Conservation (phyloP, 1,284 basidiomycete genomes). For the Rhizoctonia solani region DNA sequence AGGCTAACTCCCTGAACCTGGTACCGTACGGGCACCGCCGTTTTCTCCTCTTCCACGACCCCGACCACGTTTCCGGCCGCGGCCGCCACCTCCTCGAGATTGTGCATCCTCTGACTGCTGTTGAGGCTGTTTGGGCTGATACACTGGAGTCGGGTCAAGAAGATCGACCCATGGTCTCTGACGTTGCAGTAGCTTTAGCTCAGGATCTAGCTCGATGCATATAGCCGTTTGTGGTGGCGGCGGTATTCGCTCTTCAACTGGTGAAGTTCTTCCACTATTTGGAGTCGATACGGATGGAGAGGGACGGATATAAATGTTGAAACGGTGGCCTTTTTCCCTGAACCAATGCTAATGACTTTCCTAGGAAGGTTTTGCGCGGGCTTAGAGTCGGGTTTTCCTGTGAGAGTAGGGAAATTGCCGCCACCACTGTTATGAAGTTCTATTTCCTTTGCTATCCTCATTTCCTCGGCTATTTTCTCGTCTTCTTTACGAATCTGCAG, state of each 20-base stretch:
- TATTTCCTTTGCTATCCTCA: neutral
- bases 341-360: slow-evolving; percentile 17
- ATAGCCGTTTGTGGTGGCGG: neutral
- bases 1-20: neutral
- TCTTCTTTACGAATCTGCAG: slow-evolving; percentile 1
- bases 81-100: neutral
- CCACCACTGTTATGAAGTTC: slow-evolving; percentile 12
- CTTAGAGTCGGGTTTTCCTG: slow-evolving; percentile 9
- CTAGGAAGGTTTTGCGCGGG: neutral
- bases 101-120: neutral
- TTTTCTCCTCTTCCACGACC: neutral
- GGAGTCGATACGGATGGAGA: slow-evolving; percentile 19
- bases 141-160: slow-evolving; percentile 14
- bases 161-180: slow-evolving; percentile 26
- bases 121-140: neutral
- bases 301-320: slow-evolving; percentile 29
- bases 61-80: neutral
- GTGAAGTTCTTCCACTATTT: slow-evolving; percentile 9
- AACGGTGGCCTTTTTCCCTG: slow-evolving; percentile 19
- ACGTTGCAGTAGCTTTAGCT: slow-evolving; percentile 8
- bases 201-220: neutral
- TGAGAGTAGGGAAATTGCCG: slow-evolving; percentile 26
- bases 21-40: neutral
- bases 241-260: slow-evolving; percentile 11
- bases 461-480: slow-evolving; percentile 17